phyloP scores from a whole-genome alignment of 257 asterid genomes.

The Nicotiana otophora region DNA sequence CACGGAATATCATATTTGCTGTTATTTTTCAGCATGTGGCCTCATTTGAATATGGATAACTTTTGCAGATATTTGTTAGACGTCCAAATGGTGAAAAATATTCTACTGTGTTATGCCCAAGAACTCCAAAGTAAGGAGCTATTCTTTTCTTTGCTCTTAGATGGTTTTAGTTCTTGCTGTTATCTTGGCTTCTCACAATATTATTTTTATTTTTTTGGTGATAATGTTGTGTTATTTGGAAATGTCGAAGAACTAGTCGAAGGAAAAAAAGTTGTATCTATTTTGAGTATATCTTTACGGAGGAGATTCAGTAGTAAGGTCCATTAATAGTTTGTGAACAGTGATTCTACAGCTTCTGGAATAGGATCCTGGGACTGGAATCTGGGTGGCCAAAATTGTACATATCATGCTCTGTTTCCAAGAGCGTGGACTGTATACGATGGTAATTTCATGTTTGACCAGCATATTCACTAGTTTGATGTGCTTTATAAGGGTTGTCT shows the following conservation, averaged over 20 bases:
- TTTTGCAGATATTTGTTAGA: slow-evolving; percentile 71
- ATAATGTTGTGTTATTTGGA: background rate
- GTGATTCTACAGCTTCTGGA: slow-evolving; percentile 70
- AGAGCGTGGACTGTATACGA: slow-evolving; percentile 98
- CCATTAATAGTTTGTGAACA: slow-evolving; percentile 35
- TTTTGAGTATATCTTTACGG: background rate
- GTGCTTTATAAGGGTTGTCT: slow-evolving; percentile 19
- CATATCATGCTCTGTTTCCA: slow-evolving; percentile 93
- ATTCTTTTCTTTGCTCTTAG: background rate
- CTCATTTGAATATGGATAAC: slow-evolving; percentile 10
- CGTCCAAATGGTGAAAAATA: slow-evolving; percentile 62
- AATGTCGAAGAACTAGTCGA: background rate
- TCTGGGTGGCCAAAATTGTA: slow-evolving; percentile 56
- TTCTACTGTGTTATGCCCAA: slow-evolving; percentile 79
- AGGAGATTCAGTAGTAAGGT: slow-evolving; percentile 9
- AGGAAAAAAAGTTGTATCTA: background rate
- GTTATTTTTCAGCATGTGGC: background rate
- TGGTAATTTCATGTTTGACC: slow-evolving; percentile 42
- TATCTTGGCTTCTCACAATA: background rate
- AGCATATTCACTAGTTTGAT: slow-evolving; percentile 13
- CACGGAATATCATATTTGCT: background rate
- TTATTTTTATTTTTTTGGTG: slow-evolving; percentile 1
- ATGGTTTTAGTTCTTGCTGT: background rate
- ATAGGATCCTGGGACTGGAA: slow-evolving; percentile 98
- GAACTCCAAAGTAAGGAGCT: slow-evolving; percentile 53